Evolutionary conservation across 208 protist species (phyloP).

Genomic region (Porcisia hertigi): DNA sequence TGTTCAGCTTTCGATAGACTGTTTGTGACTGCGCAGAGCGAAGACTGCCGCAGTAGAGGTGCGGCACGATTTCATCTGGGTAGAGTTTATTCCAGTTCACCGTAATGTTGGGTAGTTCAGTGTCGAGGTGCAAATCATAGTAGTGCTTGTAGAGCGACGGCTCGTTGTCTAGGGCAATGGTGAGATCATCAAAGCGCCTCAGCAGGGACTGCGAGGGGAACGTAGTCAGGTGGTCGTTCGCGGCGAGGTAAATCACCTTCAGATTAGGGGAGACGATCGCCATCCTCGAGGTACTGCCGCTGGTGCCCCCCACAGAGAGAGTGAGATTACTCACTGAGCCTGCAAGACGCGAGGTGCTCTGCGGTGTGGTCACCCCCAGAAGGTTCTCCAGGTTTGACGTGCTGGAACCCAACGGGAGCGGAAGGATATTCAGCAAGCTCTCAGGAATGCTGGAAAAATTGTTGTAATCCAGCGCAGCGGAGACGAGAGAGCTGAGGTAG

Average conservation of each 20-base stretch:
- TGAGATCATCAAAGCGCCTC: slow-evolving; percentile 53
- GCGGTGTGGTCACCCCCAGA: neutral
- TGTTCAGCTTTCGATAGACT: slow-evolving; percentile 85
- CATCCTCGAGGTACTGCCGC: slow-evolving; percentile 16
- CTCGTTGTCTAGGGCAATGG: slow-evolving; percentile 87
- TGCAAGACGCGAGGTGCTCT: slow-evolving; percentile 11
- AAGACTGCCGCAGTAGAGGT: slow-evolving; percentile 85
- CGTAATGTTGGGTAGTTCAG: slow-evolving; percentile 65
- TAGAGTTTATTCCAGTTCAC: slow-evolving; percentile 93
- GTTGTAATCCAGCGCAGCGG: slow-evolving; percentile 84
- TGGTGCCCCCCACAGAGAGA: slow-evolving; percentile 13
- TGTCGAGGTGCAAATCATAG: slow-evolving; percentile 50
- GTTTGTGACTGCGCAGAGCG: slow-evolving; percentile 84
- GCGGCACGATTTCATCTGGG: slow-evolving; percentile 80
- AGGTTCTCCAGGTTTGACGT: neutral
- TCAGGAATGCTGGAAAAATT: slow-evolving; percentile 68
- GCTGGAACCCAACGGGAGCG: slow-evolving; percentile 1
- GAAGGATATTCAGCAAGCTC: slow-evolving; percentile 64
- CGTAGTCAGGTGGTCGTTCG: slow-evolving; percentile 65
- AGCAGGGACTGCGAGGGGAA: slow-evolving; percentile 50
- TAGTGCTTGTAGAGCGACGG: slow-evolving; percentile 76
- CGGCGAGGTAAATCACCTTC: slow-evolving; percentile 72
- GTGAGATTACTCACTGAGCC: slow-evolving; percentile 14
- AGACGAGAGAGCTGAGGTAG: slow-evolving; percentile 54
- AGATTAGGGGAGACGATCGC: slow-evolving; percentile 42